Base-by-base conservation (phyloP, 2,329 filamentous ascomycete species). In the Xylariomycetidae sp. region DNA sequence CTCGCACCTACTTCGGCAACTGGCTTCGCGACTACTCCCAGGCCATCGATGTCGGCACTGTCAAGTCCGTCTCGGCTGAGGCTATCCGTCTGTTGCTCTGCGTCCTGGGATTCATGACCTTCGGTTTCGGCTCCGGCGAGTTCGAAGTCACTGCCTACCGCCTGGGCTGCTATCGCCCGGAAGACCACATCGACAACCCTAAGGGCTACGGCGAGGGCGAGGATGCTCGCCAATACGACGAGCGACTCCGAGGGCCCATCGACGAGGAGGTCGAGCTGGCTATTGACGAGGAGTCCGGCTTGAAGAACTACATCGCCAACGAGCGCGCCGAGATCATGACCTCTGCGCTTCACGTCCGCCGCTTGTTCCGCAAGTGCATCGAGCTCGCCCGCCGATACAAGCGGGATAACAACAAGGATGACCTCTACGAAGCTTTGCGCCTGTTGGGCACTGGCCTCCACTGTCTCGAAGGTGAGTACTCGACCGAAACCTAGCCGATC, bases 231-330 rank as follows among this genome's bases (percentile, higher is more conserved):
- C 71, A 84, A 44, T 95, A 92, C 55, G 84, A 95, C 54, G 68
- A 60, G 34, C 80, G 85, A 45, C 79, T 95, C 32, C 82, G 90
- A 54, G 87, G 80, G 1, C 86, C 85, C 1, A 69, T 96, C 28
- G 75, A 95, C 44, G 87, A 93, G 64, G 54, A 69, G 17, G 72
- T 76, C 31, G 90, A 95, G 64, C 72, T 95, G 22, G 76, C 74
- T 28, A 74, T 96, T 49, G 86, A 96, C 49, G 72, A 75, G 2
- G 65, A 76, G 34, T 82, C 80, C 5, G 84, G 83, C 48, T 70
- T 94, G 63, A 96, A 96, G 67, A 92, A 89, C 58, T 95, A 95
- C 62, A 95, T 95, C 59, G 87, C 89, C 24, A 88, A 88, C 43
- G 89, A 95, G 57, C 66, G 76, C 31, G 63, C 73, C 37, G 75